Base-by-base conservation (phyloP, 2,329 filamentous ascomycete species). In the Fusarium pseudonygamai region DNA sequence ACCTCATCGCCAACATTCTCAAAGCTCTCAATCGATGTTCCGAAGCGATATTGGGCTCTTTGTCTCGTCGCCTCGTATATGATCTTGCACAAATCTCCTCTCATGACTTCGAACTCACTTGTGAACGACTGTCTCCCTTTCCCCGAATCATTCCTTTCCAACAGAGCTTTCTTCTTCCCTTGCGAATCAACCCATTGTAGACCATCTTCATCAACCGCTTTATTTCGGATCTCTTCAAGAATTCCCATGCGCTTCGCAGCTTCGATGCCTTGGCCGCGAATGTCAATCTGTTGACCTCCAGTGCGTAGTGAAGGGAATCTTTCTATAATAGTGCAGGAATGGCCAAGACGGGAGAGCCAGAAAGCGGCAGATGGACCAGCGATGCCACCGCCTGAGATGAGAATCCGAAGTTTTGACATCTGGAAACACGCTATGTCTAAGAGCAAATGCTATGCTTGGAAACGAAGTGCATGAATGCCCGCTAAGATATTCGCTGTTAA, bases 91-190 rank as follows among this genome's bases (percentile, higher is more conserved):
- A 91, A 75, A 59, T 90, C 87, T 1, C 87, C 88, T 14, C 89
- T 82, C 83, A 91, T 87, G 55, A 91, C 87, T 80, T 91, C 89
- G 67, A 84, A 90, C 63, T 91, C 89, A 66, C 84, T 86, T 1
- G 86, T 88, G 32, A 89, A 78, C 14, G 79, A 80, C 74, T 88
- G 85, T 37, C 72, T 75, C 0, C 84, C 84, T 59, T 82, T 79
- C 7, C 84, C 85, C 0, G 84, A 67, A 30, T 73, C 58, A 78
- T 71, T 84, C 84, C 39, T 80, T 79, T 28, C 76, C 75, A 49
- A 30, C 16, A 72, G 87, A n/a, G 84, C 88, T 46, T 79, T 77
- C 6, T 74, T 59, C 1, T 75, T 78, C 61, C 85, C 84, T 1
- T 78, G 64, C 1, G 69, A 64, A 73, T 89, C 82, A 32, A 89